Base-by-base conservation (phyloP, 2,329 filamentous ascomycete genomes). In the Pseudocercospora macadamiae region DNA sequence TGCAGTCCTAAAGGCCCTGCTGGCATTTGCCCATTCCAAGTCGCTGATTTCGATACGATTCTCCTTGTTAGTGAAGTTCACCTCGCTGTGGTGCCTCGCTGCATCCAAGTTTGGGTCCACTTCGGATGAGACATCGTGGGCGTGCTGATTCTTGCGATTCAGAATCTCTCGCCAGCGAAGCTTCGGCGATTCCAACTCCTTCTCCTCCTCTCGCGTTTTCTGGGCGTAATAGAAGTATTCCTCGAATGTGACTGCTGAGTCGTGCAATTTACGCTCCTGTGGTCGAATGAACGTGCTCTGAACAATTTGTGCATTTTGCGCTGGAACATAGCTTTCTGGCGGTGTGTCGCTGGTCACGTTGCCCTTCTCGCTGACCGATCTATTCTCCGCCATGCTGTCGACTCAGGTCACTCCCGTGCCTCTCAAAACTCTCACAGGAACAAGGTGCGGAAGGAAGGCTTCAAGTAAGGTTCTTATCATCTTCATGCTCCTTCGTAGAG, bases 21-120 rank as follows among this genome's bases (percentile, higher is more conserved):
- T 68, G 19, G 74, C 74, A 36, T 71, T 61, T 9, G 61, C 56
- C 73, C 71, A 76, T 54, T 75, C 74, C 10, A 69, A 66, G 28
- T 75, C 72, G 8, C 63, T 64, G 30, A 66, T 62, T 37, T 64
- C 55, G 19, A 66, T 44, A 6, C 63, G 60, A 21, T 58, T 56
- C 4, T 45, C 18, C 3, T 49, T 48, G 21, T 62, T 61, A 3
- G 64, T 47, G 18, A 64, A 59, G 47, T 67, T 67, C 44, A 62
- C 39, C 18, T 57, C 56, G 6, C 37, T 26, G 12, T 34, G 47
- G 34, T 51, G 37, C 28, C 57, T 53, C 36, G 59, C 48, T 30
- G 51, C 55, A 34, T 48, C 28, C 14, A 23, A 28, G 25, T 59
- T 51, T 8, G 44, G 42, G 21, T 28, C 51, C 19, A 51, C 16